Base-by-base conservation (phyloP, 345 rosid genomes). In the Xanthoceras sorbifolium region DNA sequence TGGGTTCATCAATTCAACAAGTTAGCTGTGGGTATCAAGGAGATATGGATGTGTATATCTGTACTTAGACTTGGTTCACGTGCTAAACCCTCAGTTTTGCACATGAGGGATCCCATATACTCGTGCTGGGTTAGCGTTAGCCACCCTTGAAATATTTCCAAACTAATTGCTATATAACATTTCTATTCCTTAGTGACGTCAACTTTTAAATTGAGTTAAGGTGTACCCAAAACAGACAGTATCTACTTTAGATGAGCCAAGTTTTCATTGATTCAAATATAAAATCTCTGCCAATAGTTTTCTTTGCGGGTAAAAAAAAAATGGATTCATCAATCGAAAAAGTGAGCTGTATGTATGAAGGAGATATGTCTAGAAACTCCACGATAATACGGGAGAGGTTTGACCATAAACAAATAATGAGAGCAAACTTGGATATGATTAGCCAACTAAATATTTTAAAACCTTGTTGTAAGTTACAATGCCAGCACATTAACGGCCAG, bases 401-500 rank as follows among this genome's bases (percentile, higher is more conserved):
- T 54, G 64, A 57, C 64, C 64, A 55, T 34, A 62, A 31, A 31
- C 34, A 62, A 62, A 28, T 31, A 14, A 57, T 59, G 6, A 29
- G 31, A 29, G 31, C 31, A 38, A 72, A 34, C 44, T 50, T 20
- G 28, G 29, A n/a, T 71, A 34, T 72, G 36, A 36, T 59, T 34
- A 38, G 50, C 61, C 32, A 23, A 29, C 70, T 74, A 29, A 64
- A 28, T 50, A 74, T 20, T 44, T 74, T 31, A 32, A 28, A 48
- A 8, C 12, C 1, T 28, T 63, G 31, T 64, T 46, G 59, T 46
- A 25, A 10, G 61, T 59, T 69, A 4, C 62, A 50, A 64, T 63
- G 77, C 50, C 77, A 74, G 77, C 77, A 74, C 22, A 62, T 0
- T 9, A 28, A 46, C 42, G 76, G 76, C 69, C 69, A 10, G 42